Conservation (phyloP, 176 grass and related monocot species). For the Hsuehochloa calcarea region DNA sequence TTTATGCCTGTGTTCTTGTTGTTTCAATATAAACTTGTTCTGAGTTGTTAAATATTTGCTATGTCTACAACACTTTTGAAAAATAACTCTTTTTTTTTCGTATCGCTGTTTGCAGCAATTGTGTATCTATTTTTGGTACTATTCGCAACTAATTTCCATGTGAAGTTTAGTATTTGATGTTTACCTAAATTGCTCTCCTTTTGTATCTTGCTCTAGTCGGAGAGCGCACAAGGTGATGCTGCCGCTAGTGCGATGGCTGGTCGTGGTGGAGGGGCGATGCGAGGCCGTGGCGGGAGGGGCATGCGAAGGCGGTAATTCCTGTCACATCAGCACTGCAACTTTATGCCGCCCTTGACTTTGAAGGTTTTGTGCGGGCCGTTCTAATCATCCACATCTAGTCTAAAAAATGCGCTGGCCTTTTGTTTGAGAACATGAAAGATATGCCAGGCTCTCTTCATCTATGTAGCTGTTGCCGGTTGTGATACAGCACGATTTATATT, state of each 20-base stretch:
- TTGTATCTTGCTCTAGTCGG: slow-evolving; percentile 47
- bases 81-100: neutral
- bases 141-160: neutral
- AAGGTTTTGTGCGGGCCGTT: neutral
- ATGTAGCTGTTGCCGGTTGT: slow-evolving; percentile 2
- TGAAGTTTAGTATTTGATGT: neutral
- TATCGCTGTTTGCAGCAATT: neutral
- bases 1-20: neutral
- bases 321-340: neutral
- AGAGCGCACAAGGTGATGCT: slow-evolving; percentile 92
- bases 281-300: slow-evolving; percentile 84
- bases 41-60: neutral
- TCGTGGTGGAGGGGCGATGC: slow-evolving; percentile 60
- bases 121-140: neutral
- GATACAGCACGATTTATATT: neutral
- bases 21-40: neutral
- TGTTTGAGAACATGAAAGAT: neutral
- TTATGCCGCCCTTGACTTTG: neutral
- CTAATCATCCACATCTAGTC: neutral
- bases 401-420: neutral
- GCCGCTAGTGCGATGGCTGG: slow-evolving; percentile 84
- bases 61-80: neutral
- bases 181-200: neutral
- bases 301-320: slow-evolving; percentile 74
- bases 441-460: neutral